Evolutionary conservation across 2,329 filamentous ascomycete genomes (phyloP).

Genomic region (Tympanopsis confertula): DNA sequence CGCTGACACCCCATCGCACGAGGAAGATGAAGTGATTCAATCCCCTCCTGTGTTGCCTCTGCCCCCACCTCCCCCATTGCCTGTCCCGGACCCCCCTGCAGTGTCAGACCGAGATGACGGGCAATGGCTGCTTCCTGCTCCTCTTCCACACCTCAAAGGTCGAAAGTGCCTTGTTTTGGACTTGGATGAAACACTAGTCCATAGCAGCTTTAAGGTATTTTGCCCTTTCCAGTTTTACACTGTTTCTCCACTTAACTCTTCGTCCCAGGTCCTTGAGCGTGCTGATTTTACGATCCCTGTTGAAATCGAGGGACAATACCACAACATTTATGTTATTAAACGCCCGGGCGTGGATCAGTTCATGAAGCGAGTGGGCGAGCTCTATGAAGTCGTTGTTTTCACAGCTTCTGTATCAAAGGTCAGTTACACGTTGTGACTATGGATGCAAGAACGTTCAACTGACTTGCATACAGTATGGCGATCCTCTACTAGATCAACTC

Average conservation of each 20-base stretch:
- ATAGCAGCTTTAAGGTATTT: conserved; percentile 93
- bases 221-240: too few relatives aligned
- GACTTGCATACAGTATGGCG: conserved; percentile 62
- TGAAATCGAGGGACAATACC: conserved; percentile 96
- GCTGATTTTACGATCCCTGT: conserved; percentile 98
- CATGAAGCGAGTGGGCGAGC: conserved; percentile 94
- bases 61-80: too few relatives aligned
- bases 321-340: conserved; percentile 99
- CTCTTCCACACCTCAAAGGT: conserved; percentile 67
- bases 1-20: too few relatives aligned
- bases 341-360: conserved; percentile 96
- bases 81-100: too few relatives aligned
- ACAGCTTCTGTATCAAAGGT: conserved; percentile 97
- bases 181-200: conserved; percentile 89
- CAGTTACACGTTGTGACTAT: conserved; percentile 12
- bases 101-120: too few relatives aligned
- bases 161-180: conserved; percentile 92
- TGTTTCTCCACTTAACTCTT: too few relatives aligned
- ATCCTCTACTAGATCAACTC: conserved; percentile 87
- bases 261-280: conserved; percentile 75
- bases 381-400: conserved; percentile 97
- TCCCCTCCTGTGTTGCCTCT: too few relatives aligned
- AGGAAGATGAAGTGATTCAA: too few relatives aligned
- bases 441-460: neutral
- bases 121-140: conserved; percentile 58